Conservation (phyloP, 2,329 filamentous ascomycete genomes). For the Penicillium decumbens region DNA sequence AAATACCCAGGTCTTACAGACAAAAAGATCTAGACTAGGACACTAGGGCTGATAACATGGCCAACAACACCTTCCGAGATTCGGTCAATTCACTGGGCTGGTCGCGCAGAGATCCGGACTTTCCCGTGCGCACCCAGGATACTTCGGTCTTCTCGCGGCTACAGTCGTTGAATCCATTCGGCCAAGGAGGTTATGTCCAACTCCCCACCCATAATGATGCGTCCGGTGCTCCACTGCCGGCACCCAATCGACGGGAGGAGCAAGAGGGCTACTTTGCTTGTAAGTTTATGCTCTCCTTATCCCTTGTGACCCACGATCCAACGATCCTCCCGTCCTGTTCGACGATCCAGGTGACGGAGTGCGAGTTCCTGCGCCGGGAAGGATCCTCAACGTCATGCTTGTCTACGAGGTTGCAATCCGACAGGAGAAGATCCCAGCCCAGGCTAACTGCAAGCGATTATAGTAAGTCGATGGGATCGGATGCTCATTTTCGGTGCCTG, state of each 20-base stretch:
- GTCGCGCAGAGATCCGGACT: slow-evolving; percentile 76
- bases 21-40: not conserved
- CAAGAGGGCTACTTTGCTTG: slow-evolving; percentile 92
- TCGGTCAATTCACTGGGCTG: slow-evolving; percentile 93
- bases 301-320: slow-evolving; percentile 15
- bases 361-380: slow-evolving; percentile 39
- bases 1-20: not conserved
- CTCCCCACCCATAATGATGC: slow-evolving; percentile 74
- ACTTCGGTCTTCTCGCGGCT: slow-evolving; percentile 75
- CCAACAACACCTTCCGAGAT: slow-evolving; percentile 72
- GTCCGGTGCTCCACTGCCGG: slow-evolving; percentile 78
- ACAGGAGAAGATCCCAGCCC: slow-evolving; percentile 16
- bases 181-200: slow-evolving; percentile 74
- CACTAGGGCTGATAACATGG: slow-evolving; percentile 20
- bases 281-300: slow-evolving; percentile 56
- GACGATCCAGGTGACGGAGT: slow-evolving; percentile 31
- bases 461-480: slow-evolving; percentile 97
- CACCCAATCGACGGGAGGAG: slow-evolving; percentile 78
- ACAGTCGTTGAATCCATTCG: slow-evolving; percentile 82
- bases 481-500: slow-evolving; percentile 86
- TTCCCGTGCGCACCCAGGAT: slow-evolving; percentile 67
- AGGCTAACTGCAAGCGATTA: slow-evolving; percentile 22
- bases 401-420: slow-evolving; percentile 15
- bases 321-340: slow-evolving; percentile 11
- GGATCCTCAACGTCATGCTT: slow-evolving; percentile 17